Conservation (phyloP, 805 yeast species). For the Wilhelminamyces savonicus region DNA sequence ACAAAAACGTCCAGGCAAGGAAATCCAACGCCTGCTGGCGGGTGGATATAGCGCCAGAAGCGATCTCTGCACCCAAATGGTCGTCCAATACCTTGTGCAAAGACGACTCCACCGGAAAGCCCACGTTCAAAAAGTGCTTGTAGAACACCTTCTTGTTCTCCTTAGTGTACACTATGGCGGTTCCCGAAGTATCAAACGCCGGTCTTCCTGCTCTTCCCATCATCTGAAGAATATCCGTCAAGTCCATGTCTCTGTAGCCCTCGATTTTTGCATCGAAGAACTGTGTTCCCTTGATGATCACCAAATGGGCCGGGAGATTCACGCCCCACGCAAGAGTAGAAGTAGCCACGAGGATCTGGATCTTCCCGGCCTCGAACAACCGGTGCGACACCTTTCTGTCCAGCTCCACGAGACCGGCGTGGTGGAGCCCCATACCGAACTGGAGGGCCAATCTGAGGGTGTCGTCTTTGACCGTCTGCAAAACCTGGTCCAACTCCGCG, state of each 20-base stretch:
- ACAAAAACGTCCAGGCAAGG: conserved; percentile 70
- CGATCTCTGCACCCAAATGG: conserved; percentile 76
- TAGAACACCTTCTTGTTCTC: conserved; percentile 70
- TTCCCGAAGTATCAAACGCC: conserved; percentile 73
- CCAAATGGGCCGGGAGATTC: conserved; percentile 74
- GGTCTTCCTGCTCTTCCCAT: conserved; percentile 87
- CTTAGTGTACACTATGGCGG: conserved; percentile 69
- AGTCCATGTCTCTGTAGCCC: conserved; percentile 64
- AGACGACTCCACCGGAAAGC: conserved; percentile 80
- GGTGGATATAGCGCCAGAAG: conserved; percentile 59
- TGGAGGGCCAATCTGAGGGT: conserved; percentile 68
- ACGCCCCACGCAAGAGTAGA: conserved; percentile 90
- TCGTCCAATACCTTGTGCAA: conserved; percentile 71
- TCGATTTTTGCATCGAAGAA: conserved; percentile 50
- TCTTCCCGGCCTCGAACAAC: conserved; percentile 61
- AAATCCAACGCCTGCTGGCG: conserved; percentile 71
- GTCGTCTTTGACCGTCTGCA: conserved; percentile 68
- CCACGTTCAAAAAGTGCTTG: conserved; percentile 71
- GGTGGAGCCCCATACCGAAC: conserved; percentile 77
- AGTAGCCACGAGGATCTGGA: conserved; percentile 71
- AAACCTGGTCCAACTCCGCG: conserved; percentile 45
- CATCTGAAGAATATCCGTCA: conserved; percentile 77
- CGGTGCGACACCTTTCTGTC: conserved; percentile 69
- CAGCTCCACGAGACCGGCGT: conserved; percentile 72
- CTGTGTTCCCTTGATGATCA: conserved; percentile 70